Evolutionary conservation across 208 protist species (phyloP), one percentile per base, ranked within the genome.

Genomic region (Trypanosomatidae sp.): DNA sequence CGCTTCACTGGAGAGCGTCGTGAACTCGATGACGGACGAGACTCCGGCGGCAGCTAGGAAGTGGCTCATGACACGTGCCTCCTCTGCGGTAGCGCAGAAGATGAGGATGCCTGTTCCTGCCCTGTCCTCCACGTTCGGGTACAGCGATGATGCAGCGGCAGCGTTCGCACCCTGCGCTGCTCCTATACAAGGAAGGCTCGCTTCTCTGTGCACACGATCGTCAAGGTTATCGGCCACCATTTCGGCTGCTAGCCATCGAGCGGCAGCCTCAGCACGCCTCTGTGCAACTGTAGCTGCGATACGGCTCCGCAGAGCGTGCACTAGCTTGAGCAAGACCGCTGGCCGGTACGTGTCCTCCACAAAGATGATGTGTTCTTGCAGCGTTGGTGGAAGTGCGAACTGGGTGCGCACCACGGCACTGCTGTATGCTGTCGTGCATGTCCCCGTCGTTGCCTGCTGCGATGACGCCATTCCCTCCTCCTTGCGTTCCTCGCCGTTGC

Each of bases 1-100:
- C 36, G 76, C 80, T 62, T 93, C 87, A 17, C 76, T 90, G 19
- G 92, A 80, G 36, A 91, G 71, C 3, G 89, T 94, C n/a, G 92
- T 97, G 79, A 97, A 97, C 84, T 97, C 92, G 10, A 91, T 69
- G 10, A 92, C 86, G 33, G 76, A 73, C 28, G 49, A 49, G 33
- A 97, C 74, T 2, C 92, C 90, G 0, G 88, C 88, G n/a, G 87
- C 84, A 36, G 84, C 72, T 59, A 97, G 88, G 69, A 97, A 94
- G 74, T 97, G 90, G 17, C 90, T 90, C 85, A 93, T 88, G 55
- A 95, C 90, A 74, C 92, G 90, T 19, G 92, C 92, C 81, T 97
- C 92, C 64, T 97, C 92, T 6, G 92, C 90, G 9, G 90, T 88
- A 71, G 86, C 86, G 74, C 90, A 95, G 71, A 97, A 97, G 71